Percentiles rank a stretch among this genome's conserved stretches.
Evolutionary conservation across 129 eudicot species (phyloP).

Genomic region (Saussurea involucrata): DNA sequence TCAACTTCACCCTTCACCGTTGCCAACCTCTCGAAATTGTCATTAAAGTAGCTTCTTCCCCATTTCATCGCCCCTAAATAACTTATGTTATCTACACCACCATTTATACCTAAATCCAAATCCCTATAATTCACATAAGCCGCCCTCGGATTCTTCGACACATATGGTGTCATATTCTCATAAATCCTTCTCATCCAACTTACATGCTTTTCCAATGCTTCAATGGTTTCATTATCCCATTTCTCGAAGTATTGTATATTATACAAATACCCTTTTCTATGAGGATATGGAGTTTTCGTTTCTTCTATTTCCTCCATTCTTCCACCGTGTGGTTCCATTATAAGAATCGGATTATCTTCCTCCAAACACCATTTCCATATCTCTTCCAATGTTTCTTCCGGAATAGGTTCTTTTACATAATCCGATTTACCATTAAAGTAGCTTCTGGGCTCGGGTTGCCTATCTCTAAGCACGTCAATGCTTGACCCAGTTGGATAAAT

Average conservation of each 20-base stretch:
- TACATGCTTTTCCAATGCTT: background rate
- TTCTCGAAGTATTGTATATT: slow-evolving; percentile 16
- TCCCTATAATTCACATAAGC: slow-evolving; percentile 26
- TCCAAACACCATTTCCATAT: slow-evolving; percentile 20
- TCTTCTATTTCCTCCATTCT: slow-evolving; percentile 19
- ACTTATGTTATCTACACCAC: background rate
- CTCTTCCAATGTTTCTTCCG: background rate
- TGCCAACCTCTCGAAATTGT: slow-evolving; percentile 24
- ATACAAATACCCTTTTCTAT: slow-evolving; percentile 25
- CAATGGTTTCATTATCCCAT: slow-evolving; percentile 4
- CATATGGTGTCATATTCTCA: slow-evolving; percentile 17
- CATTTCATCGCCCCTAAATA: slow-evolving; percentile 1
- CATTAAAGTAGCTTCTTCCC: slow-evolving; percentile 19
- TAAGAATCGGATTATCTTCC: slow-evolving; percentile 1
- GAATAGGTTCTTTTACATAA: slow-evolving; percentile 22
- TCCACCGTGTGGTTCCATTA: slow-evolving; percentile 29
- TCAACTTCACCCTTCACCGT: slow-evolving; percentile 16
- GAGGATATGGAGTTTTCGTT: slow-evolving; percentile 10
- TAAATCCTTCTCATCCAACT: slow-evolving; percentile 3
- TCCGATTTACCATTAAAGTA: slow-evolving; percentile 20
- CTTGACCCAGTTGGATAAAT: background rate
- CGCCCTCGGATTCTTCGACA: slow-evolving; percentile 16
- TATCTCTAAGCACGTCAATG: background rate
- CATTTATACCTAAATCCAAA: slow-evolving; percentile 20
- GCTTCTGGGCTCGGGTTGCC: background rate